Conservation (phyloP, 164 flowering plant species). For the Nymphaea colorata region DNA sequence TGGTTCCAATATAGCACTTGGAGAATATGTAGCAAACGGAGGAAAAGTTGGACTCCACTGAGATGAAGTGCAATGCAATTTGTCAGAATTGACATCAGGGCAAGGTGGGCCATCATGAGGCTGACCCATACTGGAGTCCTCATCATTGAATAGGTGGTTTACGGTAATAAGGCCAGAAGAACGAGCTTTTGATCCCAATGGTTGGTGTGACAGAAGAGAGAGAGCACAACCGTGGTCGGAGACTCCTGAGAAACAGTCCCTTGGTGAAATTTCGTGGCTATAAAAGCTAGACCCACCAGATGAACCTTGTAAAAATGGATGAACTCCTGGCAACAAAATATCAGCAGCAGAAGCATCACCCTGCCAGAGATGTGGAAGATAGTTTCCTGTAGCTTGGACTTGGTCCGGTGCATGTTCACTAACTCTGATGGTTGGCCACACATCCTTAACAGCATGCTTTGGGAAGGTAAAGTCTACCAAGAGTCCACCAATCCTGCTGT, state of each 20-base stretch:
- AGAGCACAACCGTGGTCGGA: constrained; percentile 88
- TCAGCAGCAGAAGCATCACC: neutral
- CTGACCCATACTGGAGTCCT: too few relatives aligned
- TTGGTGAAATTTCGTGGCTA: constrained; percentile 29
- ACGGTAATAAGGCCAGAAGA: too few relatives aligned
- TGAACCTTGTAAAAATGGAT: constrained; percentile 25
- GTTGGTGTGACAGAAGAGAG: constrained; percentile 95
- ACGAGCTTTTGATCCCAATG: constrained; percentile 22
- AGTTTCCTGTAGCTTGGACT: neutral
- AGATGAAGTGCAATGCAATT: too few relatives aligned
- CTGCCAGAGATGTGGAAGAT: neutral
- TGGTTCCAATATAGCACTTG: too few relatives aligned
- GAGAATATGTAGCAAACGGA: too few relatives aligned
- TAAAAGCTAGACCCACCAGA: constrained; percentile 25
- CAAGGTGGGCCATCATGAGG: too few relatives aligned
- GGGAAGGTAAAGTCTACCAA: constrained; percentile 59
- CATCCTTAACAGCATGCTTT: constrained; percentile 25
- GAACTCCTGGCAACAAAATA: neutral
- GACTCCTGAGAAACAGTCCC: constrained; percentile 40
- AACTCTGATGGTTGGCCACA: constrained; percentile 33
- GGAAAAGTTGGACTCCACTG: too few relatives aligned
- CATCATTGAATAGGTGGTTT: too few relatives aligned
- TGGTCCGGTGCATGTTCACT: constrained; percentile 21
- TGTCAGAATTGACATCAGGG: too few relatives aligned
- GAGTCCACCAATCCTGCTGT: constrained; percentile 45